phyloP scores from a whole-genome alignment of 169 alveolate species.

The Plasmodium blacklocki region DNA sequence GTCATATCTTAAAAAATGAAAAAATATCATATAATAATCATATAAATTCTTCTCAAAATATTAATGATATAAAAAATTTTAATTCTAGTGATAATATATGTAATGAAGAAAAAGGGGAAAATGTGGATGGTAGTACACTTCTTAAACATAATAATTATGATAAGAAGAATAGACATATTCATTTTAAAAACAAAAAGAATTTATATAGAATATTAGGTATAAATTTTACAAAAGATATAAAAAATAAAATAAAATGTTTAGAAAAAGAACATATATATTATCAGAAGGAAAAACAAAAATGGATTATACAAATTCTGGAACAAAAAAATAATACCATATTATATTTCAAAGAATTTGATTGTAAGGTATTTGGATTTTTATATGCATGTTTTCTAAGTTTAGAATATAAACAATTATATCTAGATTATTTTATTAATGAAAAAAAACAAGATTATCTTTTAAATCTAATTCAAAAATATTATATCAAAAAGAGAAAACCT shows the following conservation, averaged over 20 bases:
- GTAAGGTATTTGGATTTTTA: conserved; percentile 69
- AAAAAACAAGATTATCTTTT: conserved; percentile 48
- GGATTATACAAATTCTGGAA: conserved; percentile 62
- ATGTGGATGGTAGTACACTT: neutral
- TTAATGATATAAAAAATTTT: neutral
- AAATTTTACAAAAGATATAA: conserved; percentile 16
- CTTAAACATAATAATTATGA: neutral
- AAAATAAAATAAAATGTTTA: conserved; percentile 42
- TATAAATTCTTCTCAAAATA: neutral
- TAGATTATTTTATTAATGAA: conserved; percentile 61
- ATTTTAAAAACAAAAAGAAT: conserved; percentile 15
- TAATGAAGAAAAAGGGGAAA: neutral
- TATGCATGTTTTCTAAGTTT: conserved; percentile 69
- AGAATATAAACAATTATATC: conserved; percentile 62
- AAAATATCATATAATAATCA: neutral
- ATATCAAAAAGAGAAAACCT: conserved; percentile 11
- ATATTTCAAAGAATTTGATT: conserved; percentile 70
- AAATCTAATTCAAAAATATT: conserved; percentile 31
- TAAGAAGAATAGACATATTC: neutral
- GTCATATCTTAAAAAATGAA: conserved; percentile 24
- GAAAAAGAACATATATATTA: conserved; percentile 60
- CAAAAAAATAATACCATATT: conserved; percentile 32
- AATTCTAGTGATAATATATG: neutral
- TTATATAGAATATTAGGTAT: conserved; percentile 41
- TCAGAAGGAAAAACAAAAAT: conserved; percentile 62